Conservation (phyloP, 1,284 basidiomycete genomes). For the Heterobasidion occidentale region DNA sequence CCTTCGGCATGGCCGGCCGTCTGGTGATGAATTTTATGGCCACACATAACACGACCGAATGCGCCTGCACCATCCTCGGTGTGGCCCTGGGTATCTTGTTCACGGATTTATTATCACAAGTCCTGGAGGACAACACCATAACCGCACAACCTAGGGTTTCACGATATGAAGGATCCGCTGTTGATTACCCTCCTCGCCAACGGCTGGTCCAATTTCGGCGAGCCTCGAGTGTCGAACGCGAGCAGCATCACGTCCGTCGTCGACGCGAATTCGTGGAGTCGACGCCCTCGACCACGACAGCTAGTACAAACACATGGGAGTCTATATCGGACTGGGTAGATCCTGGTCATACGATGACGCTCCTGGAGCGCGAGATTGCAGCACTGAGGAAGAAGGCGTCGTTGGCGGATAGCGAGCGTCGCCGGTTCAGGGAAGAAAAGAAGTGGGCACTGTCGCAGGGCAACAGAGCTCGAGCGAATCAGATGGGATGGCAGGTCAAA, state of each 20-base stretch:
- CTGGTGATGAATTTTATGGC: conserved; percentile 52
- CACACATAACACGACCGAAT: conserved; percentile 41
- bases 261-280: conserved; percentile 11
- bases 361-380: conserved; percentile 62
- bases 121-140: conserved; percentile 37
- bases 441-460: conserved; percentile 78
- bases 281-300: conserved; percentile 11
- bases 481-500: conserved; percentile 77
- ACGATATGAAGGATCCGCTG: conserved; percentile 12
- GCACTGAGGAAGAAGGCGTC: conserved; percentile 66
- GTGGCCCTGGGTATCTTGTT: conserved; percentile 54
- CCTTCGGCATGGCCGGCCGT: conserved; percentile 48
- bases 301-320: conserved; percentile 14
- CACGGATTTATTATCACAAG: conserved; percentile 58
- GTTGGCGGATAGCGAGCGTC: conserved; percentile 71
- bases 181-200: conserved; percentile 13
- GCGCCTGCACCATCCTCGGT: conserved; percentile 51
- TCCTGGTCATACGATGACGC: conserved; percentile 48
- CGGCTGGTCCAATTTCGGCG: conserved; percentile 21
- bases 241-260: conserved; percentile 14
- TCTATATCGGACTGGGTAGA: conserved; percentile 56
- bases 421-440: conserved; percentile 73
- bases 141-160: conserved; percentile 7
- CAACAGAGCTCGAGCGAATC: conserved; percentile 59
- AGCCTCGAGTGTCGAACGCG: conserved; percentile 18